Evolutionary conservation across 1,139 yeast species (phyloP), one percentile per base, ranked within the genome.

Genomic region (Candida albicans): DNA sequence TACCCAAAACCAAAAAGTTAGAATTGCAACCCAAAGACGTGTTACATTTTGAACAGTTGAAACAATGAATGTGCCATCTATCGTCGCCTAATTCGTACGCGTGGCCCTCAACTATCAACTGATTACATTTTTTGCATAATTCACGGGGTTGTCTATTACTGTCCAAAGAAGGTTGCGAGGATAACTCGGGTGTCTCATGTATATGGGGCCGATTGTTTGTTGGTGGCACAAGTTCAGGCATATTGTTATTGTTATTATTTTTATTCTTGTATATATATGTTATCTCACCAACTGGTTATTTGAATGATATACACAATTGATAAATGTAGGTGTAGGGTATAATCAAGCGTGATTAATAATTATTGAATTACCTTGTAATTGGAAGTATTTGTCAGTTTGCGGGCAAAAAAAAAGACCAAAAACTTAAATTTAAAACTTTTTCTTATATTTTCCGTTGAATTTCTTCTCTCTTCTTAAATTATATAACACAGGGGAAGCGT

Each of bases 41-140:
- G 35, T 77, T 74, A 64, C 99, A 93, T 54, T 86, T 85, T 46
- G 95, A 85, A 65, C 99, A 93, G 44, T 83, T 78, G 66, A 93
- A 95, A 65, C 98, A 93, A 51, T 85, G 81, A 44, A 89, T 87
- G 62, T 93, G 99, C 99, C 99, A 93, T 53, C 96, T 80, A 61
- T 89, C 93, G 41, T 87, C 95, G 24, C 96, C 96, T 44, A 85
- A 63, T 57, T 86, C 93, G 56, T 85, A 86, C 5, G 93, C 93
- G 54, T 86, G 93, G 18, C 91, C 93, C 51, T 84, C 88, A 14
- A 73, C 70, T 38, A 86, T 84, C 31, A 81, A 65, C 35, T 58
- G 54, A 48, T 61, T 58, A 52, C 79, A 73, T 52, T 70, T 70
- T 49, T 73, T 73, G 51, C 79, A 73, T 24, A 64, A 53, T 50